Base-by-base conservation (phyloP, 1,139 yeast genomes). In the Spathaspora sp. region DNA sequence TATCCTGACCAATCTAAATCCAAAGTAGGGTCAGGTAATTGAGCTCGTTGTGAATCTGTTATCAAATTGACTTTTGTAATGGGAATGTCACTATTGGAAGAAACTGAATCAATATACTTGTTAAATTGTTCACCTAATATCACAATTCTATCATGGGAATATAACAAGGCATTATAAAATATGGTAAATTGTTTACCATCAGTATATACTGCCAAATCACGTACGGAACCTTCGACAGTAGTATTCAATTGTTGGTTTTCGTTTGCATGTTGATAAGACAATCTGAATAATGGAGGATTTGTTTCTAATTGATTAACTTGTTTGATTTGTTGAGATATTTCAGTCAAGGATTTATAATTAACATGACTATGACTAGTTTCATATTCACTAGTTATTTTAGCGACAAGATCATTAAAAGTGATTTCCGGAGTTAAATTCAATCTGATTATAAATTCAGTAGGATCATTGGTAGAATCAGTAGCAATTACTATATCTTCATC, bases 401-500 rank as follows among this genome's bases (percentile, higher is more conserved):
- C 60, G 31, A 77, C 59, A 47, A 90, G 70, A 42, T 83, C 80
- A 1, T 56, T 48, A 55, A 90, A 87, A 0, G 83, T 65, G 57
- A 72, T 59, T 10, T 70, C 66, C 34, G 87, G 81, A 45, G 79
- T 72, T 50, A 89, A 69, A 33, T 70, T 71, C 44, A 86, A 70
- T 58, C 96, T 75, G 39, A 89, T 63, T 24, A 88, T 82, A 53
- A 82, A 81, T 52, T 72, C 84, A 50, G 65, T 63, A 25, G 61
- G 60, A 8, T 61, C 58, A 20, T 70, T 65, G 39, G 67, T 61
- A 13, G 74, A 65, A 49, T 82, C 83, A 1, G 95, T 81, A 24
- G 95, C 89, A 51, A 93, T 69, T n/a, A 87, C 84, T 45, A 93
- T 83, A 59, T 93, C 98, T 53, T 90, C 97, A 61, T 93, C 98